Conservation (phyloP, 345 rosid genomes). For the Salix dunnii region DNA sequence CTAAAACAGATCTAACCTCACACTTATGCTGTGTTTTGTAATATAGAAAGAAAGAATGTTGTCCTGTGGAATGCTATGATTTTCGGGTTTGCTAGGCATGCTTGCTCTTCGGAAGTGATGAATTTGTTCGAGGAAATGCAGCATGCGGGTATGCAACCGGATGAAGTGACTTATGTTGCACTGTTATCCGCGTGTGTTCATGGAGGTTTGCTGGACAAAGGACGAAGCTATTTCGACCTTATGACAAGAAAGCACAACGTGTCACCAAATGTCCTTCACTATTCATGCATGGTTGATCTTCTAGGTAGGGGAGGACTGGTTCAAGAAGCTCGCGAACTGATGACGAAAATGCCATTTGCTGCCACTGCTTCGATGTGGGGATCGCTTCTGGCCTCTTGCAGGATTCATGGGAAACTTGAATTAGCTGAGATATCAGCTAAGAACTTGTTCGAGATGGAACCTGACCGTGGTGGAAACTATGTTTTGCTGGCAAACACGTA, state of each 20-base stretch:
- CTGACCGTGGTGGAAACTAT: slow-evolving; percentile 77
- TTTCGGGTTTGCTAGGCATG: slow-evolving; percentile 71
- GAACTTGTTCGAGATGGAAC: slow-evolving; percentile 61
- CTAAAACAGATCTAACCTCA: no score
- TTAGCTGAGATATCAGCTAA: slow-evolving; percentile 69
- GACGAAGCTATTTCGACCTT: slow-evolving; percentile 47
- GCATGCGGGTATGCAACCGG: slow-evolving; percentile 55
- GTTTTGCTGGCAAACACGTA: slow-evolving; percentile 59
- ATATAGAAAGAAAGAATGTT: slow-evolving; percentile 42
- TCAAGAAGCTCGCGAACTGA: slow-evolving; percentile 58
- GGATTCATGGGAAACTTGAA: slow-evolving; percentile 51
- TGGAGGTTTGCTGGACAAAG: slow-evolving; percentile 63
- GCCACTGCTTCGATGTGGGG: slow-evolving; percentile 82
- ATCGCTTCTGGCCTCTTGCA: slow-evolving; percentile 71
- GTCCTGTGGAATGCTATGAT: slow-evolving; percentile 78
- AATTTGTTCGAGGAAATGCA: slow-evolving; percentile 82
- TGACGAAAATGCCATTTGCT: slow-evolving; percentile 55
- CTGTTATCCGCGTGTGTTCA: slow-evolving; percentile 77
- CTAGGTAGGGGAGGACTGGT: slow-evolving; percentile 62
- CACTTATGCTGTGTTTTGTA: slow-evolving; percentile 48
- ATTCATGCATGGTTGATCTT: slow-evolving; percentile 87
- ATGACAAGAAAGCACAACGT: slow-evolving; percentile 51
- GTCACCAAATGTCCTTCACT: slow-evolving; percentile 58
- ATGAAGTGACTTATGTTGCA: slow-evolving; percentile 63
- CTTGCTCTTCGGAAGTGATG: slow-evolving; percentile 55